Evolutionary conservation across 2,329 filamentous ascomycete species (phyloP).

Genomic region (Hirsutella minnesotensis): DNA sequence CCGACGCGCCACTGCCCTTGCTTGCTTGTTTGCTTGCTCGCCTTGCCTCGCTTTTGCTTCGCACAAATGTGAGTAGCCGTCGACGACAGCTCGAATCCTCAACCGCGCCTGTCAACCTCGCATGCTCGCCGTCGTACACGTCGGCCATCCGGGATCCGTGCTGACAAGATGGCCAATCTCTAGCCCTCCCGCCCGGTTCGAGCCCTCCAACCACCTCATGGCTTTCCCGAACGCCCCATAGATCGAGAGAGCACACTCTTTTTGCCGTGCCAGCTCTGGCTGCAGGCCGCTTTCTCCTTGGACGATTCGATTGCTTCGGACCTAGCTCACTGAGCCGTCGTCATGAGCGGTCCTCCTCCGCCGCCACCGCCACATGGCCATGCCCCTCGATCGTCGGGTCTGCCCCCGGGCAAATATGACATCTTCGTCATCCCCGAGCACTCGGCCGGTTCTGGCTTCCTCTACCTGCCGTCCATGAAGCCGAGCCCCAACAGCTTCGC

Average conservation of each 20-base stretch:
- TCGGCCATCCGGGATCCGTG: no score
- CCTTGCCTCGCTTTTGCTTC: no score
- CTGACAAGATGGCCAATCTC: no score
- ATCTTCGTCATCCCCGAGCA: slow-evolving; percentile 95
- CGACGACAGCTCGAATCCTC: no score
- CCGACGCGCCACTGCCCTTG: no score
- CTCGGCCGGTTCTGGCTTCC: slow-evolving; percentile 75
- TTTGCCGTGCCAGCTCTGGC: background rate
- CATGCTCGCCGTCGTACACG: background rate
- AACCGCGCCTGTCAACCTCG: no score
- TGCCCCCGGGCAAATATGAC: slow-evolving; percentile 87
- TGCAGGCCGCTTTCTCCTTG: background rate
- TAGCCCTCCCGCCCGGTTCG: background rate
- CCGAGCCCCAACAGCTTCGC: slow-evolving; percentile 85
- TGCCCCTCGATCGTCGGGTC: slow-evolving; percentile 55
- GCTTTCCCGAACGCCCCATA: slow-evolving; percentile 15
- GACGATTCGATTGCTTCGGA: background rate
- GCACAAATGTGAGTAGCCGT: no score
- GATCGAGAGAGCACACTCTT: slow-evolving; percentile 2
- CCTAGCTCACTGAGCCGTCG: slow-evolving; percentile 7
- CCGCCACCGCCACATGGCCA: slow-evolving; percentile 81
- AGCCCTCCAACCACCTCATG: slow-evolving; percentile 13
- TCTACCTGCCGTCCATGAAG: slow-evolving; percentile 84
- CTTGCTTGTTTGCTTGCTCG: slow-evolving; percentile 3
- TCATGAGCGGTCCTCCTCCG: slow-evolving; percentile 38